phyloP scores from a whole-genome alignment of 2,329 filamentous ascomycete genomes.

The Verticillium longisporum region DNA sequence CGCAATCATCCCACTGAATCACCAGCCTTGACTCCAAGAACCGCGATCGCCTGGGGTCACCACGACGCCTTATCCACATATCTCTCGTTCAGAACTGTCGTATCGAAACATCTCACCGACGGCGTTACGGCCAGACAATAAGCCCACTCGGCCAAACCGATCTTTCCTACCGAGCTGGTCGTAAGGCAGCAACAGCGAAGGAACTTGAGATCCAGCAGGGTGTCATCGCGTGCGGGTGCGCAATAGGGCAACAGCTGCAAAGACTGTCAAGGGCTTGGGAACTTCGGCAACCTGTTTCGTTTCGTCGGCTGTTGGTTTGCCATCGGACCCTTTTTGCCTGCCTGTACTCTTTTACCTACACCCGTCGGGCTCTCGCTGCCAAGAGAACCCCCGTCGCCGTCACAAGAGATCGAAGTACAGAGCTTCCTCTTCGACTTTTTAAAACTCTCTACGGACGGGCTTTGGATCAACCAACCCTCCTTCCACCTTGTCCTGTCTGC shows the following conservation, averaged over 20 bases:
- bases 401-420: constrained; percentile 44
- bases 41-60: neutral
- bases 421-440: constrained; percentile 53
- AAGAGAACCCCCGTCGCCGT: neutral
- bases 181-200: neutral
- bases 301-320: constrained; percentile 2
- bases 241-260: neutral
- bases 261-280: constrained; percentile 5
- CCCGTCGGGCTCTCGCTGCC: neutral
- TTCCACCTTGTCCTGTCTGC: constrained; percentile 13
- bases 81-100: neutral
- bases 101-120: neutral
- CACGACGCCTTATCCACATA: neutral
- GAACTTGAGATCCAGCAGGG: neutral
- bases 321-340: constrained; percentile 1
- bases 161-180: neutral
- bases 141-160: neutral
- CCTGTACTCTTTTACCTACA: neutral
- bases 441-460: constrained; percentile 3
- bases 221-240: neutral
- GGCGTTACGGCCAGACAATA: neutral
- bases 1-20: neutral
- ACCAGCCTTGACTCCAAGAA: neutral
- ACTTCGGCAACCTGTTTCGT: constrained; percentile 10
- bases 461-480: neutral